These are phyloP conservation scores for Durusdinium trenchii DNA, from an alignment of 73 alveolate genomes.

Conservation along the genomic window DNA sequence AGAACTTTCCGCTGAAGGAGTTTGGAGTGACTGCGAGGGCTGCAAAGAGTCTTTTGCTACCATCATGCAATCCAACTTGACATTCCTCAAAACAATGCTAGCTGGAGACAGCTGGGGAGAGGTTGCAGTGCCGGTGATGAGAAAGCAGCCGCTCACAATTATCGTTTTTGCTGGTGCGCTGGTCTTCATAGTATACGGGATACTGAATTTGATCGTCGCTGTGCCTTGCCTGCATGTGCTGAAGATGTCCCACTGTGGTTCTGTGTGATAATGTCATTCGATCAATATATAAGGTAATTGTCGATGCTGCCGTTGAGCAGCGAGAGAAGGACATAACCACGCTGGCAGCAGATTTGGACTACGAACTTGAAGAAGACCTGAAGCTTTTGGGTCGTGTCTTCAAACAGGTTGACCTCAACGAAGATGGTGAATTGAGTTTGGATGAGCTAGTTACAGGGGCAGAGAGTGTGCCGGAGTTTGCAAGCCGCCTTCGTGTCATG, in stretches of 20 bases:
- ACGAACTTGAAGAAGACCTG: constrained; percentile 49
- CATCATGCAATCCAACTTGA: constrained; percentile 75
- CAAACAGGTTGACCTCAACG: constrained; percentile 55
- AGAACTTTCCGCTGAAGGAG: constrained; percentile 39
- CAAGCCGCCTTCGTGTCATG: constrained; percentile 56
- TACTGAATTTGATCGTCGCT: constrained; percentile 42
- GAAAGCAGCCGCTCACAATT: constrained; percentile 23
- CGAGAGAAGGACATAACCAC: constrained; percentile 81
- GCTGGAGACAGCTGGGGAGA: constrained; percentile 91
- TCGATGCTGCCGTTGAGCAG: constrained; percentile 75
- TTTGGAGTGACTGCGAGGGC: constrained; percentile 43
- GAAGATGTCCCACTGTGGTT: no score
- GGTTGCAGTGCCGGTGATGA: constrained; percentile 61
- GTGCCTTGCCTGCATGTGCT: no score
- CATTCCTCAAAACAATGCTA: constrained; percentile 52
- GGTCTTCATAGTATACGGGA: constrained; percentile 65
- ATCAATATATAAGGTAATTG: no score
- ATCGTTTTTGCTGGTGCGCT: constrained; percentile 64
- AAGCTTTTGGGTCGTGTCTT: constrained; percentile 52
- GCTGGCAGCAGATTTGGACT: constrained; percentile 73
- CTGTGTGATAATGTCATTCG: no score
- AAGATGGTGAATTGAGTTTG: constrained; percentile 58
- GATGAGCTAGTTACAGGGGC: constrained; percentile 48
- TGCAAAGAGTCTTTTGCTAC: constrained; percentile 50
- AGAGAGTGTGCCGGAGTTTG: constrained; percentile 60